phyloP scores from a whole-genome alignment of 2,329 filamentous ascomycete genomes.

The Diplodia mutila region DNA sequence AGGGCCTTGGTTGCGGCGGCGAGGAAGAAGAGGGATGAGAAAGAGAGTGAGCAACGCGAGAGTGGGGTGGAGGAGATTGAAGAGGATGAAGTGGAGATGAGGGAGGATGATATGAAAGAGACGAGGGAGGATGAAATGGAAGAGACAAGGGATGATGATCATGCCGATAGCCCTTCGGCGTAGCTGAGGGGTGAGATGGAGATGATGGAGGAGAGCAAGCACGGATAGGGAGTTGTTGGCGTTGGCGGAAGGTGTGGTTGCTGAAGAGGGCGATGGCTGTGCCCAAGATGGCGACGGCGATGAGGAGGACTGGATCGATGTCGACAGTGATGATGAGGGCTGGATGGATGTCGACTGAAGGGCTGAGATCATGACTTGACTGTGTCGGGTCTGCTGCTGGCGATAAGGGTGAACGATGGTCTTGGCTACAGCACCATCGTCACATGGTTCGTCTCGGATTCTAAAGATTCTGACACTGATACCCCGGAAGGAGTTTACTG shows the following conservation, averaged over 20 bases:
- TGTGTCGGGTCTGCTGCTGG: not conserved
- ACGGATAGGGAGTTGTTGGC: slow-evolving; percentile 12
- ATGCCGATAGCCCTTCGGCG: not conserved
- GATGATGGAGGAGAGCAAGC: not conserved
- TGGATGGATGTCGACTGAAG: not conserved
- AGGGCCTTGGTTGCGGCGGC: not conserved
- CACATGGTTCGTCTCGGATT: not conserved
- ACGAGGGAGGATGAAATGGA: not conserved
- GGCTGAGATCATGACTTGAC: not conserved
- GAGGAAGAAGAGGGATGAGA: not conserved
- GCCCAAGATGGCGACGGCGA: not conserved
- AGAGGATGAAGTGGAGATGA: not conserved
- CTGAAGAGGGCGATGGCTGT: not conserved
- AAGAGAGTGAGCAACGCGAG: not conserved
- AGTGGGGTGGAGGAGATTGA: not conserved
- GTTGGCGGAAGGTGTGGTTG: slow-evolving; percentile 13
- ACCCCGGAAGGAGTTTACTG: not conserved
- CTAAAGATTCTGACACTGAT: not conserved
- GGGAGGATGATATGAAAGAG: not conserved
- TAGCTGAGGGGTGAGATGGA: not conserved
- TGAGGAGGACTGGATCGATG: not conserved
- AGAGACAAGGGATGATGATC: not conserved
- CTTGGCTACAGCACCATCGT: not conserved
- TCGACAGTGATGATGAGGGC: not conserved
- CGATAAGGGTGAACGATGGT: not conserved